Evolutionary conservation across 192 early-diverging fungal species (phyloP).

Genomic region (Haplosporangium gracile): DNA sequence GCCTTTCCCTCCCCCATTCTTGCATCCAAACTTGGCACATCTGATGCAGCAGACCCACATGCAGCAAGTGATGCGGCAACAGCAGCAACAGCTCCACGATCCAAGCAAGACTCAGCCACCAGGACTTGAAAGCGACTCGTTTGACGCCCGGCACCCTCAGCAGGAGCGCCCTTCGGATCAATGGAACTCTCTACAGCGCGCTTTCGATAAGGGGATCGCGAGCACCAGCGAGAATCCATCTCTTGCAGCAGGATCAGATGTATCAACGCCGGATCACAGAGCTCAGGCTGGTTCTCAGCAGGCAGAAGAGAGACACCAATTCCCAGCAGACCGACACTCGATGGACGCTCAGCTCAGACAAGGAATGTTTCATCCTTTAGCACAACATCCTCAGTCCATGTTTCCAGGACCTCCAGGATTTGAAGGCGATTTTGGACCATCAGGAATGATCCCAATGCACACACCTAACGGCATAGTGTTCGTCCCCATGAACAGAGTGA

Average conservation of each 20-base stretch:
- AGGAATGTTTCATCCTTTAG: background rate
- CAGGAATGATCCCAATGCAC: conserved; percentile 14
- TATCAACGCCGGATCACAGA: background rate
- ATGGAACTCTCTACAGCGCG: background rate
- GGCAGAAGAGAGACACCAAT: background rate
- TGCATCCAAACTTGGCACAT: conserved; percentile 35
- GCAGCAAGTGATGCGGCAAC: conserved; percentile 28
- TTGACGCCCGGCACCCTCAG: background rate
- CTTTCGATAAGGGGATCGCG: background rate
- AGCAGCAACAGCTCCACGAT: conserved; percentile 12
- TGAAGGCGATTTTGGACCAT: conserved; percentile 11
- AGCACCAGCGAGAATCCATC: background rate
- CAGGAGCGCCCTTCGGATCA: background rate
- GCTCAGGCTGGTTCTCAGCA: background rate
- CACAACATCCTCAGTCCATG: conserved; percentile 9
- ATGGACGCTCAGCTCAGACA: conserved; percentile 17
- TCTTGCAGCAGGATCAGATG: background rate
- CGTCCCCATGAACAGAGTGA: conserved; percentile 35
- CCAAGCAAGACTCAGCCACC: background rate
- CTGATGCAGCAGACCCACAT: conserved; percentile 36
- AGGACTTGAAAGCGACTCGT: background rate
- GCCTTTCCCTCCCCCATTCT: conserved; percentile 23
- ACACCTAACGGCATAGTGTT: conserved; percentile 28
- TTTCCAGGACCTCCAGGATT: conserved; percentile 28
- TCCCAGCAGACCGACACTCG: conserved; percentile 18